phyloP scores from a whole-genome alignment of 1,284 basidiomycete species.

The Papiliotrema laurentii region DNA sequence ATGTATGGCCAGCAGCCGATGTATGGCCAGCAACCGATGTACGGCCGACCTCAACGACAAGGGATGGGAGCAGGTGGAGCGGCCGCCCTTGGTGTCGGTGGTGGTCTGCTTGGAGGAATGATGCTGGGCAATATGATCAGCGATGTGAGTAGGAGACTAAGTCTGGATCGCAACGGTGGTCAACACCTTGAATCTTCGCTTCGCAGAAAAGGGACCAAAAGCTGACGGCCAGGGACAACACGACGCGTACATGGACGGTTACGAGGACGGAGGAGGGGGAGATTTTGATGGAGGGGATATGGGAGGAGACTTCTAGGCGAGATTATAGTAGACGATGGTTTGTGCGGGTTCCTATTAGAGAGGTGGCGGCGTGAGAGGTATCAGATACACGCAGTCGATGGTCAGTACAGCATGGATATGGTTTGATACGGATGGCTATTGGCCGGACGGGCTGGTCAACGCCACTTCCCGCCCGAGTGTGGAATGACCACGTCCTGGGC shows the following conservation, averaged over 20 bases:
- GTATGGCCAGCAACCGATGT: conserved; percentile 16
- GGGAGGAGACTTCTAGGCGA: conserved; percentile 15
- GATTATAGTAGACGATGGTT: neutral
- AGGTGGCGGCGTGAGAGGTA: neutral
- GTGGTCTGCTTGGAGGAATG: conserved; percentile 42
- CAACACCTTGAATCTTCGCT: neutral
- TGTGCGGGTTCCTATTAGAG: neutral
- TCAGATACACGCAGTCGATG: no score
- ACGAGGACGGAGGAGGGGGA: conserved; percentile 25
- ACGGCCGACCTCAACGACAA: conserved; percentile 16
- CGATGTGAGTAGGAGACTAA: conserved; percentile 24
- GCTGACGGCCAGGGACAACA: conserved; percentile 17
- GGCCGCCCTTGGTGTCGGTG: conserved; percentile 39
- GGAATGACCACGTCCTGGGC: no score
- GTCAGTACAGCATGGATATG: neutral
- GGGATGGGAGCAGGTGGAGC: conserved; percentile 39
- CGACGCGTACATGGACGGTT: conserved; percentile 37
- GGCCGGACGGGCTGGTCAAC: no score
- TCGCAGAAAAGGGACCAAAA: no score
- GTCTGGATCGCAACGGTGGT: neutral
- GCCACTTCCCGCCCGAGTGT: no score
- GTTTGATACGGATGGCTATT: no score
- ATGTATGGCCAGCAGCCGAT: conserved; percentile 19
- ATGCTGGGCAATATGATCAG: conserved; percentile 42
- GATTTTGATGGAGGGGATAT: conserved; percentile 17